These are phyloP conservation scores for Amaranthus cruentus DNA, from an alignment of 148 eudicot species.

Conservation along the genomic window DNA sequence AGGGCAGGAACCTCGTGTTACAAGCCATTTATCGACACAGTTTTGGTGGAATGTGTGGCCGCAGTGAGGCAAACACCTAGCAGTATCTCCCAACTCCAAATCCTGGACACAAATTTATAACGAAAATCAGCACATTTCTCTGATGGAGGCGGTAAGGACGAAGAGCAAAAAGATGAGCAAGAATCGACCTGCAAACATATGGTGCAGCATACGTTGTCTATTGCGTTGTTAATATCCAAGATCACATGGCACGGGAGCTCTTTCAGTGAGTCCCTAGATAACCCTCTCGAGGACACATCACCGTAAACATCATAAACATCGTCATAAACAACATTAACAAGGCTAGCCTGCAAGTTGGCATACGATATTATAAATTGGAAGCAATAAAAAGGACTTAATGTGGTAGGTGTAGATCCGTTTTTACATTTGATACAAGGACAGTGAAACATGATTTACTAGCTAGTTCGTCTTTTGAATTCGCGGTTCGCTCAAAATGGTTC, in stretches of 20 bases:
- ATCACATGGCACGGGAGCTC: slow-evolving; percentile 43
- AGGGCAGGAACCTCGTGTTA: slow-evolving; percentile 46
- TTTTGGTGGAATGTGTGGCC: slow-evolving; percentile 44
- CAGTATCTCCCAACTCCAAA: slow-evolving; percentile 51
- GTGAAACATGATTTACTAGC: no score
- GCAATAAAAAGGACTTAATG: background rate
- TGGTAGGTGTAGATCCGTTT: background rate
- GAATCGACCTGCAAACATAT: slow-evolving; percentile 55
- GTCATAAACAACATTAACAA: slow-evolving; percentile 33
- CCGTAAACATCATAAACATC: slow-evolving; percentile 36
- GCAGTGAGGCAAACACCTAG: slow-evolving; percentile 49
- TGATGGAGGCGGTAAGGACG: background rate
- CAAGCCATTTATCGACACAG: slow-evolving; percentile 56
- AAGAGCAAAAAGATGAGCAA: background rate
- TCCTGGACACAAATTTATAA: slow-evolving; percentile 30
- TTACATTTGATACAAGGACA: no score
- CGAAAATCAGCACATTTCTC: slow-evolving; percentile 2
- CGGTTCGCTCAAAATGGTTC: no score
- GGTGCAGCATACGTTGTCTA: slow-evolving; percentile 42
- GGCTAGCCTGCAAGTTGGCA: slow-evolving; percentile 36
- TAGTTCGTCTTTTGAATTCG: no score
- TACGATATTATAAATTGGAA: slow-evolving; percentile 12
- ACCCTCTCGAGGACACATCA: slow-evolving; percentile 42
- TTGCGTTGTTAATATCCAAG: slow-evolving; percentile 25
- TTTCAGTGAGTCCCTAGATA: slow-evolving; percentile 38